These are phyloP conservation scores for Saccharomyces pastorianus DNA, from an alignment of 1,139 yeast species.

Conservation along the genomic window DNA sequence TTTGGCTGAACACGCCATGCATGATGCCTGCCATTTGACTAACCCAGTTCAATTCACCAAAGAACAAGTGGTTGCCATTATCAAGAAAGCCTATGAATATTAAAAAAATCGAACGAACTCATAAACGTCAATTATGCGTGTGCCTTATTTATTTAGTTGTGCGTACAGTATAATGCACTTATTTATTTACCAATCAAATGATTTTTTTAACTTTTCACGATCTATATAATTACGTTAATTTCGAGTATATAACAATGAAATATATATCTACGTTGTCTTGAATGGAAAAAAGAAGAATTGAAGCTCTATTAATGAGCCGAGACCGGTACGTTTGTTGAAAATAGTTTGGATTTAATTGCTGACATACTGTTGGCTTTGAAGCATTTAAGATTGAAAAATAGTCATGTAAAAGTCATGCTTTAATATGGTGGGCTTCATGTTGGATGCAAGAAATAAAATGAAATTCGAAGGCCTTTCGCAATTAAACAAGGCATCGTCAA, in stretches of 20 bases:
- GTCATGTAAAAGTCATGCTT: no score
- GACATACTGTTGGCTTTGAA: no score
- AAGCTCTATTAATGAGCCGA: neutral
- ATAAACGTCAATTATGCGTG: neutral
- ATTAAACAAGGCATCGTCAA: no score
- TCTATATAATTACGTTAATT: neutral
- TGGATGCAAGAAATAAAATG: no score
- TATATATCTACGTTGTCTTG: neutral
- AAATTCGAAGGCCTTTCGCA: no score
- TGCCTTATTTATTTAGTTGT: neutral
- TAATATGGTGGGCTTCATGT: no score
- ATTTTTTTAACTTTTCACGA: neutral
- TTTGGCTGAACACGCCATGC: conserved; percentile 18
- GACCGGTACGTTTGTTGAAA: no score
- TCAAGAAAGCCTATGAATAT: conserved; percentile 16
- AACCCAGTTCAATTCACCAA: conserved; percentile 19
- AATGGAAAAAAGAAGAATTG: neutral
- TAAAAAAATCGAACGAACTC: neutral
- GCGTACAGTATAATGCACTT: neutral
- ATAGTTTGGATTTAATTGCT: no score
- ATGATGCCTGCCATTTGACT: conserved; percentile 17
- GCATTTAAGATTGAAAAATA: no score
- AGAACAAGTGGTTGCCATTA: conserved; percentile 16
- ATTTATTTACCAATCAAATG: neutral
- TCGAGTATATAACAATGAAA: neutral